Percentiles rank a stretch among this genome's conserved stretches.
Evolutionary conservation across 148 eudicot species (phyloP).

Genomic region (Cornus controversa): DNA sequence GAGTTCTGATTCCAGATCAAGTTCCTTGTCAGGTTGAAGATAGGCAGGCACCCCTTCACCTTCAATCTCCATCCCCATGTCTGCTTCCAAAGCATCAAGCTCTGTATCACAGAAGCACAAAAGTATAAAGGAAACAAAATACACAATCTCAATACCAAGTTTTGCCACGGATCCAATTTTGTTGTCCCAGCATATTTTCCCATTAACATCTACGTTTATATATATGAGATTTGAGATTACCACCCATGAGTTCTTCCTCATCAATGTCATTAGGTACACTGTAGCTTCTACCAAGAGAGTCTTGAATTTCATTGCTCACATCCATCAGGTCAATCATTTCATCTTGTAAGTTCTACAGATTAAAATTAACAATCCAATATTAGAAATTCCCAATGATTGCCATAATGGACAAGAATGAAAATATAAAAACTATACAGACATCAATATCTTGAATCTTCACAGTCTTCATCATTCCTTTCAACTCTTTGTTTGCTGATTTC

Average conservation of each 20-base stretch:
- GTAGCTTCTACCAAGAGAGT: constrained; percentile 91
- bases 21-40: constrained; percentile 81
- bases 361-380: constrained; percentile 1
- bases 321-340: constrained; percentile 98
- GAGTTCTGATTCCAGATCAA: constrained; percentile 68
- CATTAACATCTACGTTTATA: not conserved
- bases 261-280: constrained; percentile 95
- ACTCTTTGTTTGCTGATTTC: constrained; percentile 90
- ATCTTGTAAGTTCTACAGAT: constrained; percentile 84
- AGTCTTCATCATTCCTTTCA: constrained; percentile 99
- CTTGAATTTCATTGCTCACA: constrained; percentile 90
- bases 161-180: not conserved
- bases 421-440: constrained; percentile 42
- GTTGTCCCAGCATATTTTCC: not conserved
- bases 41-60: constrained; percentile 84
- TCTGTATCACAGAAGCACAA: constrained; percentile 41
- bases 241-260: constrained; percentile 94
- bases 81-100: constrained; percentile 93
- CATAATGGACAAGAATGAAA: not conserved
- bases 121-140: not conserved
- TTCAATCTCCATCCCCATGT: constrained; percentile 83
- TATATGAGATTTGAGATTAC: constrained; percentile 33
- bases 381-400: constrained; percentile 3
- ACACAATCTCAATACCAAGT: not conserved
- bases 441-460: constrained; percentile 93